A percentile compares a stretch with the other conserved stretches of the same genome.
These are phyloP conservation scores for Batkoa obscura DNA, from an alignment of 371 early-diverging fungal species.

Conservation along the genomic window DNA sequence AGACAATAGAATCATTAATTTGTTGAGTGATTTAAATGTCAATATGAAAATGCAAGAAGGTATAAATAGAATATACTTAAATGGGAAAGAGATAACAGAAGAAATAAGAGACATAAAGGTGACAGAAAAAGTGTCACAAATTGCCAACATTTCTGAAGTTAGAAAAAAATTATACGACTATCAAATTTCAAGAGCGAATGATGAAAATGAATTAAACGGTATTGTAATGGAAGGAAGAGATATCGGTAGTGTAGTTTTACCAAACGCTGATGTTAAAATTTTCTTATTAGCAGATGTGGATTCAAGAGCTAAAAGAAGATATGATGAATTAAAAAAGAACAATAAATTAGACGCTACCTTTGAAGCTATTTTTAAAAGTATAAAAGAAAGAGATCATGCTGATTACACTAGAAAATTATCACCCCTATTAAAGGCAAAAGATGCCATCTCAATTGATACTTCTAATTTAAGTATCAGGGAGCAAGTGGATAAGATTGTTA, in stretches of 20 bases:
- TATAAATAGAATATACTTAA: conserved; percentile 23
- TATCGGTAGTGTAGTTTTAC: conserved; percentile 76
- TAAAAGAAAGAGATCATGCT: conserved; percentile 48
- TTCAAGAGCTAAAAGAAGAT: conserved; percentile 60
- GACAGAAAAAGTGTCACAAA: conserved; percentile 34
- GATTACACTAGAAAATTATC: conserved; percentile 55
- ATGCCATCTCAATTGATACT: conserved; percentile 72
- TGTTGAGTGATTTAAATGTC: conserved; percentile 11
- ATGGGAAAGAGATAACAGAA: conserved; percentile 40
- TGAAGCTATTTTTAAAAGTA: conserved; percentile 36
- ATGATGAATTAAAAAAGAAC: conserved; percentile 27
- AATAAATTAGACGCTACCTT: too few species aligned
- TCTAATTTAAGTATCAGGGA: conserved; percentile 48
- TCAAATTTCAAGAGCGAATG: conserved; percentile 20
- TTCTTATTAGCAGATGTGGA: conserved; percentile 57
- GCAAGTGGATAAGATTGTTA: conserved; percentile 48
- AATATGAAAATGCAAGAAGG: conserved; percentile 9
- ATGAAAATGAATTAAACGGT: conserved; percentile 21
- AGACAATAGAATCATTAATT: conserved; percentile 9
- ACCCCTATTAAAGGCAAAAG: conserved; percentile 60
- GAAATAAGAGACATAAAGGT: conserved; percentile 43
- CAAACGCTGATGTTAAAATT: conserved; percentile 77
- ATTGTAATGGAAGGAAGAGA: conserved; percentile 94
- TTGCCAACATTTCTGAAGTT: conserved; percentile 47
- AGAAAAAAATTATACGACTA: conserved; percentile 37